Conservation (phyloP, 2,329 filamentous ascomycete species). For the Helotiales sp. region DNA sequence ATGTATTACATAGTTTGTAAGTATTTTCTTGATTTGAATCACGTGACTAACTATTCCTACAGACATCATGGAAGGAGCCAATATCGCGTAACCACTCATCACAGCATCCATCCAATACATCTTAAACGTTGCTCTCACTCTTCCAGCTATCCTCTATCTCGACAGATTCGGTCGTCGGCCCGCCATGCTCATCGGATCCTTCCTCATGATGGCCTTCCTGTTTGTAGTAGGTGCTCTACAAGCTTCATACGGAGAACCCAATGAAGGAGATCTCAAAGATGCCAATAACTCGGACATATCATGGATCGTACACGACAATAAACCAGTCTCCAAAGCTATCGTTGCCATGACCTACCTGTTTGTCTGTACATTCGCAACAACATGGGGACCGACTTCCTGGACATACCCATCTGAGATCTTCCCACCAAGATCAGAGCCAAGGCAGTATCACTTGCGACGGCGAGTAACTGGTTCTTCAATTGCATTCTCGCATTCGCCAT, state of each 20-base stretch:
- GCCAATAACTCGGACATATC: conserved; percentile 54
- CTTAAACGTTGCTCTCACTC: conserved; percentile 79
- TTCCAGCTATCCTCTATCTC: conserved; percentile 76
- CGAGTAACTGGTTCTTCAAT: conserved; percentile 78
- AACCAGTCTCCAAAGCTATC: conserved; percentile 63
- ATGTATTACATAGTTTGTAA: conserved; percentile 71
- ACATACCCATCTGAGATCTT: conserved; percentile 71
- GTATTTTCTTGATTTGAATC: conserved; percentile 3
- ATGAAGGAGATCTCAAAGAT: conserved; percentile 47
- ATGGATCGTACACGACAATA: conserved; percentile 60
- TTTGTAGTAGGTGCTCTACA: conserved; percentile 68
- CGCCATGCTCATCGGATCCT: conserved; percentile 66
- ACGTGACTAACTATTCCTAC: background rate
- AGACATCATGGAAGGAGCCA: conserved; percentile 71
- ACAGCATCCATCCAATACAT: conserved; percentile 75
- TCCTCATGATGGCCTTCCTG: conserved; percentile 66
- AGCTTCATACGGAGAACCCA: conserved; percentile 60
- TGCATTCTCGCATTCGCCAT: conserved; percentile 64
- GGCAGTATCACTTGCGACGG: conserved; percentile 74
- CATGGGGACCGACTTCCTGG: conserved; percentile 57
- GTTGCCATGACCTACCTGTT: conserved; percentile 76
- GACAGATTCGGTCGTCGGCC: conserved; percentile 76
- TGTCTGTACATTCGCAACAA: conserved; percentile 69
- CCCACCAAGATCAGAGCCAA: conserved; percentile 72
- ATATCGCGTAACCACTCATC: conserved; percentile 62